phyloP scores from a whole-genome alignment of 2,329 filamentous ascomycete genomes.

The Pseudogymnoascus sp. region DNA sequence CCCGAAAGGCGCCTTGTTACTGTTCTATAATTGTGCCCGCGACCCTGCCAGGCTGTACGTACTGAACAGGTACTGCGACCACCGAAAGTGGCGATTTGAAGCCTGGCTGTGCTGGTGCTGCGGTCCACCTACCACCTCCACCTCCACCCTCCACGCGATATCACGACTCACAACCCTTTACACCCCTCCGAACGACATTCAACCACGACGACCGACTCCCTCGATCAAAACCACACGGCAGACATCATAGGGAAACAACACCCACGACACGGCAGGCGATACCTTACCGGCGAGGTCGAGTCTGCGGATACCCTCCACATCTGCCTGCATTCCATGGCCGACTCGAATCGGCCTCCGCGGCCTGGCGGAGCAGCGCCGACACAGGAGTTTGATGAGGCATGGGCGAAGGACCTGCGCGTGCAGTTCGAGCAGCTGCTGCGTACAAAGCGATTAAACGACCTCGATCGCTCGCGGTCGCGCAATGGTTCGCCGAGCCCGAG shows the following conservation, averaged over 20 bases:
- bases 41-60: neutral
- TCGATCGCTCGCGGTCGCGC: constrained; percentile 55
- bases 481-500: constrained; percentile 47
- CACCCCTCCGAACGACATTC: neutral
- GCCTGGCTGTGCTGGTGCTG: constrained; percentile 15
- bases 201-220: neutral
- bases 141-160: constrained; percentile 10
- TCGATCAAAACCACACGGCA: neutral
- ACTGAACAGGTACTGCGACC: neutral
- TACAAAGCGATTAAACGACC: constrained; percentile 77
- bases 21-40: neutral
- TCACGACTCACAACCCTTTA: neutral
- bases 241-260: constrained; percentile 11
- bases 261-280: constrained; percentile 1
- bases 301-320: constrained; percentile 20
- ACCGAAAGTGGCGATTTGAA: constrained; percentile 11
- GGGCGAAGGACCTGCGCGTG: constrained; percentile 68
- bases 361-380: constrained; percentile 12
- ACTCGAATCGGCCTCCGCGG: constrained; percentile 19
- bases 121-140: constrained; percentile 14
- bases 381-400: constrained; percentile 51
- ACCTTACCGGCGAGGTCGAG: constrained; percentile 12
- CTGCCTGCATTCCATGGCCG: constrained; percentile 25
- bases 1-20: neutral
- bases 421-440: constrained; percentile 83